Percentiles rank a stretch among this genome's conserved stretches.
Evolutionary conservation across 129 eudicot genomes (phyloP).

Genomic region (Mikania micrantha): DNA sequence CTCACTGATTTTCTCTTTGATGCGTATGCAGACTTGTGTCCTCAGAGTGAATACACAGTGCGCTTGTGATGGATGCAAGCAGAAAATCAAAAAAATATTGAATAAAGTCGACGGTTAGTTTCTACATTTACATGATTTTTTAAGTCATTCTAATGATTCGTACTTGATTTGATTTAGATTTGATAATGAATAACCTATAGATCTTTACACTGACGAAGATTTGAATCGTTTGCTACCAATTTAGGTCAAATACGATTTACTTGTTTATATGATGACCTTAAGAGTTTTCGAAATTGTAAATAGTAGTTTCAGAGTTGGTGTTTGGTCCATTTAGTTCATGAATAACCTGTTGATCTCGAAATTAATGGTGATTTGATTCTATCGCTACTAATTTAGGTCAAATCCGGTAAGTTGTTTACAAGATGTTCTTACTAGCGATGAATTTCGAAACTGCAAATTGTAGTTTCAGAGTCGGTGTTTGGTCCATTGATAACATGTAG

Average conservation of each 20-base stretch:
- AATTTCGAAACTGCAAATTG: background rate
- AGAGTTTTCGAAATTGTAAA: background rate
- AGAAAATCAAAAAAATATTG: slow-evolving; percentile 59
- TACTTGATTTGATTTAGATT: background rate
- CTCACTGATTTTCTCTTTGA: background rate
- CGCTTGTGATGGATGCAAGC: slow-evolving; percentile 80
- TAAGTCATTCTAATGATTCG: background rate
- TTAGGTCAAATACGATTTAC: background rate
- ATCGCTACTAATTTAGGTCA: background rate
- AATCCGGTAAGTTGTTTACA: background rate
- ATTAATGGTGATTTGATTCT: too few species aligned
- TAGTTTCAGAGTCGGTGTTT: background rate
- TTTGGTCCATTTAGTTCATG: background rate
- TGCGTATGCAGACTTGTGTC: slow-evolving; percentile 55
- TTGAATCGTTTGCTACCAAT: background rate
- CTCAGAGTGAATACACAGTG: slow-evolving; percentile 71
- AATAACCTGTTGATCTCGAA: background rate
- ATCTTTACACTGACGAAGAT: background rate
- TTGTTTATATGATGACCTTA: background rate
- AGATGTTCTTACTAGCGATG: background rate
- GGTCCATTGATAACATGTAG: background rate
- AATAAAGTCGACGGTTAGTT: slow-evolving; percentile 74
- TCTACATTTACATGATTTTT: background rate
- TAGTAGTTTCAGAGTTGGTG: background rate
- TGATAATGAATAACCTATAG: background rate